Base-by-base conservation (phyloP, 345 rosid species). In the Psidium guajava region DNA sequence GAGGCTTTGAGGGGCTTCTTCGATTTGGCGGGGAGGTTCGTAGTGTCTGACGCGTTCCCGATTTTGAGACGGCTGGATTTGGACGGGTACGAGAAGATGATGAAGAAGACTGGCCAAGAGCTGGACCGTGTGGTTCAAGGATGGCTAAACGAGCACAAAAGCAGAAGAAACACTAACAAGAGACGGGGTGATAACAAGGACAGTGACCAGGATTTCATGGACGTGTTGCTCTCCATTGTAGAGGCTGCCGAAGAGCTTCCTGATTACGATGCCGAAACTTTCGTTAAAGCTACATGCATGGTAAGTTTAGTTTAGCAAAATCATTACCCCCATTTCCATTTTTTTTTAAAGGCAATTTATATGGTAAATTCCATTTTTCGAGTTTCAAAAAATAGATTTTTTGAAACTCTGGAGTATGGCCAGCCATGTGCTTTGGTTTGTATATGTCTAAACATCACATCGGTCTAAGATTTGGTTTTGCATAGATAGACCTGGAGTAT, bases 51-150 rank as follows among this genome's bases (percentile, higher is more conserved):
- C 54, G 91, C 86, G 0, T 27, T 92, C 1, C 94, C 92, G 5
- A 88, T 59, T 82, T n/a, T 91, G 57, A 69, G 90, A 83, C 83
- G 91, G 89, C 51, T 88, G 61, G 94, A 92, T 52, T 6, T 91
- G 11, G 91, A 88, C 0, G 91, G 91, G 8, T 53, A 82, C 1
- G 87, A 88, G 86, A 88, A 55, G 87, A 28, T 42, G 4, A 89
- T 90, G 91, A 88, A 64, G 89, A 83, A 81, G 84, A 82, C 53
- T 4, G 81, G 86, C 0, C 77, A 82, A 51, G 89, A 86, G 28
- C 12, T 90, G 5, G 92, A 92, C 61, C 40, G 53, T 3, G 73
- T 87, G 25, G 14, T 86, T 11, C 80, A 85, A 58, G 64, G 69
- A 42, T 91, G 90, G 89, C 50, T 90, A 2, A 47, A 49, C 22